Evolutionary conservation across 1,284 basidiomycete genomes (phyloP).

Genomic region (Tylopilus sp.): DNA sequence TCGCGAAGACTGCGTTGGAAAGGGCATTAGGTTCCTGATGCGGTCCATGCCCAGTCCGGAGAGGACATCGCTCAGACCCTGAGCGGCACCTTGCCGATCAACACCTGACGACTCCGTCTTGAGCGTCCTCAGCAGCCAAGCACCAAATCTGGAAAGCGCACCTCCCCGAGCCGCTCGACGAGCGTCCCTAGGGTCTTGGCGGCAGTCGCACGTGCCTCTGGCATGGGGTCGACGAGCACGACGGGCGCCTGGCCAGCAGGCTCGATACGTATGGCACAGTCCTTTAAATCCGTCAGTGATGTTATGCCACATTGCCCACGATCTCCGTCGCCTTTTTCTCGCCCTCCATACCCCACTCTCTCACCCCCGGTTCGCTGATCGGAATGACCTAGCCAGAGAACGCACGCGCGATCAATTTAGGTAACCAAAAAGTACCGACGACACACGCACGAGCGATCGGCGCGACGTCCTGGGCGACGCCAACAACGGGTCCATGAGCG

Average conservation of each 20-base stretch:
- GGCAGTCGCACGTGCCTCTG: slow-evolving; percentile 95
- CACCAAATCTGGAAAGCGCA: slow-evolving; percentile 94
- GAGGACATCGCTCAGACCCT: slow-evolving; percentile 95
- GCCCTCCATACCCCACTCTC: slow-evolving; percentile 88
- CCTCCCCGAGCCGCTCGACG: slow-evolving; percentile 93
- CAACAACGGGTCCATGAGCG: slow-evolving; percentile 90
- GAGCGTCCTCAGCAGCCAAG: slow-evolving; percentile 85
- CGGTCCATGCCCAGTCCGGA: slow-evolving; percentile 97
- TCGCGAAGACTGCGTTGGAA: slow-evolving; percentile 81
- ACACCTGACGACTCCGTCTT: slow-evolving; percentile 95
- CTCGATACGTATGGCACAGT: slow-evolving; percentile 90
- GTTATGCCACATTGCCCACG: slow-evolving; percentile 95
- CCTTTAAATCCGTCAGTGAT: slow-evolving; percentile 91
- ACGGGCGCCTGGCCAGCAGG: slow-evolving; percentile 85
- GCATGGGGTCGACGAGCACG: slow-evolving; percentile 93
- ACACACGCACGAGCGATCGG: slow-evolving; percentile 78
- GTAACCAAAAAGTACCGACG: background rate
- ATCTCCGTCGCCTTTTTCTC: slow-evolving; percentile 98
- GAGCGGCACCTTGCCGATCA: slow-evolving; percentile 96
- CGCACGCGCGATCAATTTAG: background rate
- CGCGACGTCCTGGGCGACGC: slow-evolving; percentile 86
- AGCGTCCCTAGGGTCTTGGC: slow-evolving; percentile 97
- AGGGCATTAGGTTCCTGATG: slow-evolving; percentile 91
- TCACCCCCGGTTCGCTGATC: slow-evolving; percentile 90
- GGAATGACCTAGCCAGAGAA: slow-evolving; percentile 71